phyloP scores from a whole-genome alignment of 1,139 yeast genomes.

The Pichia norvegensis region DNA sequence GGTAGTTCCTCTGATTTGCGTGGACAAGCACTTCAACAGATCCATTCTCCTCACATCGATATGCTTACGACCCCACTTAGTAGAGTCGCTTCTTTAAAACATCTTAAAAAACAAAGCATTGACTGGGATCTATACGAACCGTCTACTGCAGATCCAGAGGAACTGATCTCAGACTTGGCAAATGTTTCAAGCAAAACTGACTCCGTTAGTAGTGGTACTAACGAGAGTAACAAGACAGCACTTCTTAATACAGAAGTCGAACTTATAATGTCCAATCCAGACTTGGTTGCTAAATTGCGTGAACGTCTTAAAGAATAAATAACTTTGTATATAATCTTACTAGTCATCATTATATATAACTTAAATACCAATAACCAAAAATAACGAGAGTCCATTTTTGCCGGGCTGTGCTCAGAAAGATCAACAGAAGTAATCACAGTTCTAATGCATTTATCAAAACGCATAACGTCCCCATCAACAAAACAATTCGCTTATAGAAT shows the following conservation, averaged over 20 bases:
- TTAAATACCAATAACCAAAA: too few species aligned
- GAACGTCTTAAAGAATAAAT: conserved; percentile 1
- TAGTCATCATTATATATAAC: too few species aligned
- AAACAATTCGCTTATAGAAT: too few species aligned
- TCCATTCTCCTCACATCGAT: conserved; percentile 5
- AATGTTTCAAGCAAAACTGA: conserved; percentile 1
- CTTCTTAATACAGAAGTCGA: conserved; percentile 10
- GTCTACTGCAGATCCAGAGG: conserved; percentile 7
- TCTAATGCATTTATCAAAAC: too few species aligned
- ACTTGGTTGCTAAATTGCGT: conserved; percentile 5
- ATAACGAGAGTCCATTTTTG: too few species aligned
- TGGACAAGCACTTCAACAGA: conserved; percentile 10
- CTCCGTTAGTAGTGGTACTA: conserved; percentile 12
- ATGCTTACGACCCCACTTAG: conserved; percentile 7
- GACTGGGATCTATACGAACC: conserved; percentile 18
- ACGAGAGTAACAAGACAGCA: conserved; percentile 3
- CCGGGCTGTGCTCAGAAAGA: background rate
- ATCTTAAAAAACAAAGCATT: conserved; percentile 16
- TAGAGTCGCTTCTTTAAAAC: conserved; percentile 11
- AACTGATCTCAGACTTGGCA: background rate
- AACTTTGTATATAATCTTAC: too few species aligned
- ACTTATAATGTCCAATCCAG: conserved; percentile 10
- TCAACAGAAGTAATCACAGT: background rate
- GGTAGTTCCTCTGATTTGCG: conserved; percentile 15
- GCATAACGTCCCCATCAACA: too few species aligned